A percentile compares a stretch with the other conserved stretches of the same genome.
phyloP scores from a whole-genome alignment of 1,284 basidiomycete genomes.

The Sporisorium exsertum region DNA sequence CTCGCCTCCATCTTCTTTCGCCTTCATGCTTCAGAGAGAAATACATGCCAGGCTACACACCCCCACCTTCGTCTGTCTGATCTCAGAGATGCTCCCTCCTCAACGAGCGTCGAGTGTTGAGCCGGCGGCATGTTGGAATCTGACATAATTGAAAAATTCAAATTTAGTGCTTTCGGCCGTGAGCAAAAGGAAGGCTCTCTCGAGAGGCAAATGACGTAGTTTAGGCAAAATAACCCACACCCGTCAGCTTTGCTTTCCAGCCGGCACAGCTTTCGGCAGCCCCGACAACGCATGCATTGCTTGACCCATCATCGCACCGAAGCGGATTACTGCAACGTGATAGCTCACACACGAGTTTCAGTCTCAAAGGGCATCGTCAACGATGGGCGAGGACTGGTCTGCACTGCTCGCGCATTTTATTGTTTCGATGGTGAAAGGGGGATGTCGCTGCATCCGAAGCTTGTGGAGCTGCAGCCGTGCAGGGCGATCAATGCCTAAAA shows the following conservation, averaged over 20 bases:
- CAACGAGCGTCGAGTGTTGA: too few relatives aligned
- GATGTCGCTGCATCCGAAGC: conserved; percentile 1
- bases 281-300: background rate
- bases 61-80: background rate
- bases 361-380: background rate
- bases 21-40: too few relatives aligned
- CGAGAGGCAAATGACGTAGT: conserved; percentile 7
- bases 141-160: background rate
- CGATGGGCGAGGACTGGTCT: background rate
- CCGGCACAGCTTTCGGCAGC: background rate
- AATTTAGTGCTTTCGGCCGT: background rate
- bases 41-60: background rate
- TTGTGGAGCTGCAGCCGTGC: conserved; percentile 6
- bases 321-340: background rate
- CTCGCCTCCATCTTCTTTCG: background rate
- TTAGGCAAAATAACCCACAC: background rate
- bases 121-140: conserved; percentile 6
- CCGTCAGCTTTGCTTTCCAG: background rate
- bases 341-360: background rate
- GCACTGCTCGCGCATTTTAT: background rate
- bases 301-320: background rate
- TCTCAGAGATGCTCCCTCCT: too few relatives aligned
- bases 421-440: background rate
- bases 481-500: background rate
- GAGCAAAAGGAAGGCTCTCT: background rate